Evolutionary conservation across 768 basidiomycete species (phyloP).

Genomic region (Lactifluus volemus): DNA sequence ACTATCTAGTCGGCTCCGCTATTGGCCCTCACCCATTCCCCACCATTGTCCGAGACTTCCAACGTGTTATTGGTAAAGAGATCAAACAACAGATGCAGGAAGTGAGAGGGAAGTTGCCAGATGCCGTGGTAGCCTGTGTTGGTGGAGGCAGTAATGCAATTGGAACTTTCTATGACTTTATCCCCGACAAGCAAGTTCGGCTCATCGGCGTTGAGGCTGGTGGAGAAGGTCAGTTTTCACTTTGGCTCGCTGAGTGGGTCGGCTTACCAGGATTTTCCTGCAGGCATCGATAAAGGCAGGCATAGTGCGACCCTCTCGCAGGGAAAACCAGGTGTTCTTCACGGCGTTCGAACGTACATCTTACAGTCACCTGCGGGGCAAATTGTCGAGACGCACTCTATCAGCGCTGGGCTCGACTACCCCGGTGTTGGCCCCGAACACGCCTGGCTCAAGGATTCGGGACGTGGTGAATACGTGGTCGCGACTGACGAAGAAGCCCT

Average conservation of each 20-base stretch:
- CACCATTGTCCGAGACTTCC: constrained; percentile 97
- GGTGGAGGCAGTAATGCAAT: constrained; percentile 98
- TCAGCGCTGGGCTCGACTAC: constrained; percentile 94
- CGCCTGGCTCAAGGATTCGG: constrained; percentile 92
- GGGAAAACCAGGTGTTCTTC: constrained; percentile 89
- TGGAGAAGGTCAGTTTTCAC: constrained; percentile 64
- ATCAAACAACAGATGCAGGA: constrained; percentile 81
- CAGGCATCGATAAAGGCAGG: constrained; percentile 71
- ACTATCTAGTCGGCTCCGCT: constrained; percentile 94
- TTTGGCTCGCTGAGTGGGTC: background rate
- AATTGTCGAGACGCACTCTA: constrained; percentile 94
- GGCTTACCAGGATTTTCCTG: background rate
- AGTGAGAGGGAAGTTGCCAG: constrained; percentile 76
- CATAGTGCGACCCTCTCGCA: constrained; percentile 92
- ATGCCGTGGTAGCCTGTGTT: constrained; percentile 92
- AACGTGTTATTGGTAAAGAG: constrained; percentile 89
- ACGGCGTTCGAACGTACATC: constrained; percentile 93
- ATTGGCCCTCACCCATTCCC: constrained; percentile 99
- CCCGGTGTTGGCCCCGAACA: constrained; percentile 98
- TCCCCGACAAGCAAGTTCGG: constrained; percentile 75
- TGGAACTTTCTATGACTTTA: constrained; percentile 96
- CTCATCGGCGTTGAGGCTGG: constrained; percentile 95
- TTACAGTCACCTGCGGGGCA: constrained; percentile 85
- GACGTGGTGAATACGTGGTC: constrained; percentile 85
- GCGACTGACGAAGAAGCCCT: constrained; percentile 94